These are phyloP conservation scores for Clavariopsis aquatica DNA, from an alignment of 495 filamentous ascomycete genomes.

Conservation along the genomic window DNA sequence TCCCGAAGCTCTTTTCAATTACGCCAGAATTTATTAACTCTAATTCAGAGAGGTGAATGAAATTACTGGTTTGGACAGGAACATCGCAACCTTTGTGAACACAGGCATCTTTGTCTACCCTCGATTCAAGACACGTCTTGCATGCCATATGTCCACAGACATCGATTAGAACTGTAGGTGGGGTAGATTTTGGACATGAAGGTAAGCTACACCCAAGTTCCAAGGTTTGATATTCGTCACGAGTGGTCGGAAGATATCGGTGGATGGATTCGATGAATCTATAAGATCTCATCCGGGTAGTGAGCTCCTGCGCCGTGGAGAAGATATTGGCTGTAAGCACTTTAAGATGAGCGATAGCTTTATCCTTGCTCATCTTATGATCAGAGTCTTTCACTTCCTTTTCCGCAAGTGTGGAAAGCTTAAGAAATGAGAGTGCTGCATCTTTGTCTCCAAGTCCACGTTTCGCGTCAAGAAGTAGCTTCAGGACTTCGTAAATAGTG, in stretches of 20 bases:
- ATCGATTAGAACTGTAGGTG: slow-evolving; percentile 33
- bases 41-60: slow-evolving; percentile 30
- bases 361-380: background rate
- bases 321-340: background rate
- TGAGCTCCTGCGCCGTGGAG: slow-evolving; percentile 1
- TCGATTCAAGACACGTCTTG: slow-evolving; percentile 29
- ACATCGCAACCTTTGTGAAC: slow-evolving; percentile 29
- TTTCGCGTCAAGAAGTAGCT: background rate
- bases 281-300: background rate
- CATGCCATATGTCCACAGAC: slow-evolving; percentile 47
- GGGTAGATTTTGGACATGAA: background rate
- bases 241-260: background rate
- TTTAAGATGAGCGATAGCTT: slow-evolving; percentile 9
- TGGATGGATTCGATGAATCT: slow-evolving; percentile 23
- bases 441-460: slow-evolving; percentile 11
- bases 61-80: slow-evolving; percentile 14
- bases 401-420: background rate
- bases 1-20: slow-evolving; percentile 28
- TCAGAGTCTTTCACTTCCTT: background rate
- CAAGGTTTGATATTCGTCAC: background rate
- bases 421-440: background rate
- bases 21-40: slow-evolving; percentile 20
- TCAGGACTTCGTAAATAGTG: background rate
- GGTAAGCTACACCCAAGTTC: background rate
- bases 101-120: slow-evolving; percentile 19